phyloP scores from a whole-genome alignment of 805 yeast genomes.

The Zygosaccharomyces kombuchaensis region DNA sequence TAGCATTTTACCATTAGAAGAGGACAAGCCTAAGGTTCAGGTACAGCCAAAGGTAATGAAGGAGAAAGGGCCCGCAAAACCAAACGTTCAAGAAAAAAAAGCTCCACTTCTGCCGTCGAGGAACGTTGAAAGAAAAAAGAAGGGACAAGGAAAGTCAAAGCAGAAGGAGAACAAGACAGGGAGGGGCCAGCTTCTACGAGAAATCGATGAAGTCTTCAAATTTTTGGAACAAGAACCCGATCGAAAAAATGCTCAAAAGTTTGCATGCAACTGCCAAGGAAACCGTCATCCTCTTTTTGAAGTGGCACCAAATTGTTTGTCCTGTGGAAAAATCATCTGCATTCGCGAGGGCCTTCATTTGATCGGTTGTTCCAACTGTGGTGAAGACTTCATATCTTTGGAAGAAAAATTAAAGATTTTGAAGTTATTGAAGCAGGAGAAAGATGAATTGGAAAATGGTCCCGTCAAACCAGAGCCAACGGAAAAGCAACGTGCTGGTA shows the following conservation, averaged over 20 bases:
- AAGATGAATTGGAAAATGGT: conserved; percentile 37
- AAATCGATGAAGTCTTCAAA: conserved; percentile 58
- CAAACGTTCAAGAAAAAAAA: not conserved
- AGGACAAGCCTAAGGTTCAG: not conserved
- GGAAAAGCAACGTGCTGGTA: conserved; percentile 19
- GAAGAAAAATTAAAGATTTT: conserved; percentile 60
- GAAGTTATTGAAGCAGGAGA: conserved; percentile 51
- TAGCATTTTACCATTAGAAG: conserved; percentile 14
- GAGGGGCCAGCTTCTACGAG: conserved; percentile 54
- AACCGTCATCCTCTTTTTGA: conserved; percentile 83
- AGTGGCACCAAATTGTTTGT: conserved; percentile 86
- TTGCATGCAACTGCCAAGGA: conserved; percentile 77
- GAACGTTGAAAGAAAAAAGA: not conserved
- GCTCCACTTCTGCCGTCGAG: not conserved
- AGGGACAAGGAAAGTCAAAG: conserved; percentile 3
- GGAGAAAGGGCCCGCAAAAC: not conserved
- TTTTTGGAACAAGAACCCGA: conserved; percentile 43
- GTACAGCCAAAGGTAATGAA: not conserved
- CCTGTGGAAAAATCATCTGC: conserved; percentile 94
- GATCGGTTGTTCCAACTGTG: conserved; percentile 86
- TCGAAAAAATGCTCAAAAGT: conserved; percentile 20
- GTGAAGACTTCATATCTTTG: conserved; percentile 54
- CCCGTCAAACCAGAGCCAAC: conserved; percentile 16
- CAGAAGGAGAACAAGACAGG: conserved; percentile 25
- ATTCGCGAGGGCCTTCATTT: conserved; percentile 68